Percentiles rank a stretch among this genome's conserved stretches.
Conservation (phyloP, 1,139 yeast genomes). For the Candida neerlandica region DNA sequence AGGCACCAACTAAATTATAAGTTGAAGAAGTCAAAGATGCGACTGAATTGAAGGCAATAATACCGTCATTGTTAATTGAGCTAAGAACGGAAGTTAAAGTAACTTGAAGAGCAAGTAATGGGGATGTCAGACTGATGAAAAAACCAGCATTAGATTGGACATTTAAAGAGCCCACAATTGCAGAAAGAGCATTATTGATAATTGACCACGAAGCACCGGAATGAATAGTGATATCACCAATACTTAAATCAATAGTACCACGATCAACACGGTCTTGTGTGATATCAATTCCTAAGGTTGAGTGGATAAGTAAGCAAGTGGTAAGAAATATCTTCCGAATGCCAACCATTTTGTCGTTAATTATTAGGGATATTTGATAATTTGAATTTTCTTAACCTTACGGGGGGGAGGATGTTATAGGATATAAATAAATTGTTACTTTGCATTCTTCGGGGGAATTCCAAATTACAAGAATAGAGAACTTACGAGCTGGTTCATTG, state of each 20-base stretch:
- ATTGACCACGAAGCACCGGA: conserved; percentile 37
- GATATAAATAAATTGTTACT: no score
- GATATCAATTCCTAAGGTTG: conserved; percentile 4
- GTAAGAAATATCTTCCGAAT: background rate
- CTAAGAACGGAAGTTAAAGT: conserved; percentile 16
- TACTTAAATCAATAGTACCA: conserved; percentile 21
- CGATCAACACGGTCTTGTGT: conserved; percentile 11
- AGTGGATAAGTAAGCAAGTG: background rate
- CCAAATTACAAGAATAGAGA: no score
- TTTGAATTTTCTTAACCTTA: background rate
- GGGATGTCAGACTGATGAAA: conserved; percentile 14
- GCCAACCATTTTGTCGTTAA: background rate
- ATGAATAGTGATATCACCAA: conserved; percentile 27
- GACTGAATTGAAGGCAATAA: conserved; percentile 25
- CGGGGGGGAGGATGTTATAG: no score
- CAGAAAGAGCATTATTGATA: conserved; percentile 28
- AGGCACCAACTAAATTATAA: conserved; percentile 22
- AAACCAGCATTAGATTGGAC: conserved; percentile 25
- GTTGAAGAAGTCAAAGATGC: conserved; percentile 21
- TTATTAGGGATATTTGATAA: background rate
- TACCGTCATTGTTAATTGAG: conserved; percentile 25
- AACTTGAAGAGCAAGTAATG: conserved; percentile 16
- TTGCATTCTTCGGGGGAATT: no score
- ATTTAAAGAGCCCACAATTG: conserved; percentile 26
- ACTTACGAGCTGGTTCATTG: no score